Evolutionary conservation across 129 eudicot genomes (phyloP).

Genomic region (Gnaphalium uliginosum): DNA sequence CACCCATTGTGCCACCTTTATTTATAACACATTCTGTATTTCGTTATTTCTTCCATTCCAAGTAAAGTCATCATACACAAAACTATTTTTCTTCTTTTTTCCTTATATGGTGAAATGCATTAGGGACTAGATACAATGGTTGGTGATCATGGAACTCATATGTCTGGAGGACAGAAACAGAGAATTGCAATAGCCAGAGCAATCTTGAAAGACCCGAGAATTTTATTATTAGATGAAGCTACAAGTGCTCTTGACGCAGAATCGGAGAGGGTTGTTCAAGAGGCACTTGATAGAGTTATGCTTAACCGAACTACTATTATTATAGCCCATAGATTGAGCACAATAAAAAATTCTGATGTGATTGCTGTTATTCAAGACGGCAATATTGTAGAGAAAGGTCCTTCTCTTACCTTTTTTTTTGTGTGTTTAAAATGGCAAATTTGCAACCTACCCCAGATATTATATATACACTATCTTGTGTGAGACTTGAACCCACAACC

Average conservation of each 20-base stretch:
- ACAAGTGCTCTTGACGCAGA: conserved; percentile 39
- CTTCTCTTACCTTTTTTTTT: background rate
- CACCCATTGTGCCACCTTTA: background rate
- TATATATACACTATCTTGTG: no score
- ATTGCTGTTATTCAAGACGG: conserved; percentile 72
- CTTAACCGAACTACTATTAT: conserved; percentile 68
- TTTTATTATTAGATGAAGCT: conserved; percentile 6
- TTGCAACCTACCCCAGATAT: conserved; percentile 10
- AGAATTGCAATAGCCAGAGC: conserved; percentile 18
- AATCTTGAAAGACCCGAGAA: background rate
- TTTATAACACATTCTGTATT: background rate
- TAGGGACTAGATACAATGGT: background rate
- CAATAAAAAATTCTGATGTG: conserved; percentile 57
- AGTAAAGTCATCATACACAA: background rate
- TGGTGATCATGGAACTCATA: conserved; percentile 4
- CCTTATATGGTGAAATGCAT: background rate
- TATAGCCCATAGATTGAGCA: conserved; percentile 81
- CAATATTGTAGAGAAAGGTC: conserved; percentile 74
- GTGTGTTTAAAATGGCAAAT: background rate
- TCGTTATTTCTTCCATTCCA: background rate
- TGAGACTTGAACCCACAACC: conserved; percentile 56
- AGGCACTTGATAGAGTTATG: conserved; percentile 78
- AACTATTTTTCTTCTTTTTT: background rate
- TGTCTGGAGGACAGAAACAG: conserved; percentile 14
- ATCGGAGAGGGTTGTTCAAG: conserved; percentile 77